Evolutionary conservation across 768 basidiomycete genomes (phyloP).

Genomic region (Mycena leptocephala): DNA sequence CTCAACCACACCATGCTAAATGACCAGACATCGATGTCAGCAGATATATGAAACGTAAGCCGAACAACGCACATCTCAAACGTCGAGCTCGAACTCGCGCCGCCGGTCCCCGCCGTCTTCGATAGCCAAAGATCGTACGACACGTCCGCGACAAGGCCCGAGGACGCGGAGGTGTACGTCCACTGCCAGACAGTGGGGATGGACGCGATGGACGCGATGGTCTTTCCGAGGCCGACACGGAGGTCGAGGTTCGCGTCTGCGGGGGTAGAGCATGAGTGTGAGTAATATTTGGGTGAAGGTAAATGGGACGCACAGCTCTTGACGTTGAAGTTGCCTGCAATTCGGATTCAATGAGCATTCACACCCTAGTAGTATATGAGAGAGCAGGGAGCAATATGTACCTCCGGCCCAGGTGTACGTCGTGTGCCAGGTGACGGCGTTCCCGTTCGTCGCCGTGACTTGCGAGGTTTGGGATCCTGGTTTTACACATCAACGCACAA

Average conservation of each 20-base stretch:
- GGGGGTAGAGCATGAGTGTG: neutral
- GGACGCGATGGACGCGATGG: conserved; percentile 41
- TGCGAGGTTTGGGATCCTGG: conserved; percentile 51
- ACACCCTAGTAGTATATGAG: no score
- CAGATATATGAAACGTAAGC: neutral
- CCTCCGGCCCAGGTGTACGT: conserved; percentile 52
- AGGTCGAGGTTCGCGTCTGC: conserved; percentile 54
- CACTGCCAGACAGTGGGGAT: conserved; percentile 53
- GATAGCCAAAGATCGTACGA: conserved; percentile 56
- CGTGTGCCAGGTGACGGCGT: conserved; percentile 50
- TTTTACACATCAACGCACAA: neutral
- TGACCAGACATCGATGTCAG: neutral
- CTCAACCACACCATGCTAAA: conserved; percentile 55
- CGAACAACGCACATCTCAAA: conserved; percentile 48
- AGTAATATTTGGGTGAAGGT: neutral
- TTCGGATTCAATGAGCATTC: neutral
- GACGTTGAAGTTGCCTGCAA: conserved; percentile 37
- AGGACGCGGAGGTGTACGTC: conserved; percentile 49
- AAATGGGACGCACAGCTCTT: conserved; percentile 49
- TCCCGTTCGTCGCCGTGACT: conserved; percentile 44
- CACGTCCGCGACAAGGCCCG: conserved; percentile 52
- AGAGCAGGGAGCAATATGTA: neutral
- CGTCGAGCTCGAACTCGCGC: conserved; percentile 48
- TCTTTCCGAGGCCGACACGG: conserved; percentile 45
- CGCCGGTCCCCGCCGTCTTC: conserved; percentile 40